Percentiles rank a stretch among this genome's conserved stretches.
Evolutionary conservation across 2,329 filamentous ascomycete species (phyloP).

Genomic region (Tricladium varicosporioides): DNA sequence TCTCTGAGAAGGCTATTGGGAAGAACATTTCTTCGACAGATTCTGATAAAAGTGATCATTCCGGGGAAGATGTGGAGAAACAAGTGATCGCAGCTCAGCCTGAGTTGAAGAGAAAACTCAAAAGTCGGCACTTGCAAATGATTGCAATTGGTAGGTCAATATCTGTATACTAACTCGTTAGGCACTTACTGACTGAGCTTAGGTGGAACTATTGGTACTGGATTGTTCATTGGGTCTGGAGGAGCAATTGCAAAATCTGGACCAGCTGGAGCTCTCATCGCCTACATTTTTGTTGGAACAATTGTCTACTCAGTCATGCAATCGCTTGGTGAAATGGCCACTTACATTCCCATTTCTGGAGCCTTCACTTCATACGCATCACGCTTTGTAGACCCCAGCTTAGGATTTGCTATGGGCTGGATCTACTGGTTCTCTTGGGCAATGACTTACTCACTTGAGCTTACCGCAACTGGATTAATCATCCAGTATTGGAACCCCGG

Average conservation of each 20-base stretch:
- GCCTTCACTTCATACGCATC: slow-evolving; percentile 75
- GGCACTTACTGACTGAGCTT: slow-evolving; percentile 4
- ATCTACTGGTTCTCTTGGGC: slow-evolving; percentile 81
- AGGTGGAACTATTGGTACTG: slow-evolving; percentile 68
- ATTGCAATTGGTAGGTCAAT: slow-evolving; percentile 51
- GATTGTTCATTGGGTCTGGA: slow-evolving; percentile 69
- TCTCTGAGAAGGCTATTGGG: slow-evolving; percentile 10
- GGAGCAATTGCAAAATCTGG: slow-evolving; percentile 60
- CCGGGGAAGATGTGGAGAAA: slow-evolving; percentile 28
- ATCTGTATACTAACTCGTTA: background rate
- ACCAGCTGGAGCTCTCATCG: slow-evolving; percentile 64
- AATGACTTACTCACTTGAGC: slow-evolving; percentile 69
- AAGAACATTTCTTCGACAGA: background rate
- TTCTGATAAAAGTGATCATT: slow-evolving; percentile 14
- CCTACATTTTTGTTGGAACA: slow-evolving; percentile 66
- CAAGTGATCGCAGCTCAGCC: slow-evolving; percentile 7
- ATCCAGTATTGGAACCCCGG: slow-evolving; percentile 70
- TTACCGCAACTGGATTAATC: slow-evolving; percentile 70
- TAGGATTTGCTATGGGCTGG: slow-evolving; percentile 79
- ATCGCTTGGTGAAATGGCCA: slow-evolving; percentile 69
- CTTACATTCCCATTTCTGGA: slow-evolving; percentile 73
- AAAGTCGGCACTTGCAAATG: slow-evolving; percentile 64
- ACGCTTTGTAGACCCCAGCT: slow-evolving; percentile 69
- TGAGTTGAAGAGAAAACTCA: slow-evolving; percentile 40
- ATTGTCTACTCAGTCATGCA: slow-evolving; percentile 77